A percentile compares a stretch with the other conserved stretches of the same genome.
These are phyloP conservation scores for Euphorbia schlechtendalii DNA, from an alignment of 441 rosid species.

Conservation along the genomic window DNA sequence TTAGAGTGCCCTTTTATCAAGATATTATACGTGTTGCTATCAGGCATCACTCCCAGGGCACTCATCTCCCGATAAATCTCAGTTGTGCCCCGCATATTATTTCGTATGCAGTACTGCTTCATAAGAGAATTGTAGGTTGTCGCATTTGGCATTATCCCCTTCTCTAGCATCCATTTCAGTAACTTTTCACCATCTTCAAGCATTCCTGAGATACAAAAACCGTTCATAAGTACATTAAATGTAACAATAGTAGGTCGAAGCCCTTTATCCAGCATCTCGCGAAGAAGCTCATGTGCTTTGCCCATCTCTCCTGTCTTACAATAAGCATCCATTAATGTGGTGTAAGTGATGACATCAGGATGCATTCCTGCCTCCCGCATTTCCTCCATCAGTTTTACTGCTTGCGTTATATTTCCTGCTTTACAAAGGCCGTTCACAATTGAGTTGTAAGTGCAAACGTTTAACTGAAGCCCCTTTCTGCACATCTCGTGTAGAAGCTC, in stretches of 20 bases:
- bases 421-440: constrained; percentile 80
- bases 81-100: constrained; percentile 43
- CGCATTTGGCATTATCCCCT: constrained; percentile 66
- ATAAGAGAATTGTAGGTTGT: constrained; percentile 69
- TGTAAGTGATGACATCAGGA: constrained; percentile 70
- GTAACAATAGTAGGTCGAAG: constrained; percentile 69
- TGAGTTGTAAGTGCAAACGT: constrained; percentile 64
- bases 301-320: constrained; percentile 64
- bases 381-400: constrained; percentile 63
- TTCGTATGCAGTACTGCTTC: constrained; percentile 62
- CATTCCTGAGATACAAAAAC: constrained; percentile 74
- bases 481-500: constrained; percentile 86
- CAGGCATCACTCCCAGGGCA: constrained; percentile 56
- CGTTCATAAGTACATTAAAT: constrained; percentile 86
- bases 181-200: constrained; percentile 70
- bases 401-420: constrained; percentile 56
- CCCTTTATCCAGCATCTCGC: constrained; percentile 63
- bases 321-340: constrained; percentile 77
- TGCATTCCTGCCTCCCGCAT: constrained; percentile 50
- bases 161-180: constrained; percentile 74
- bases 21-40: constrained; percentile 71
- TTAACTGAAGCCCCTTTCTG: constrained; percentile 62
- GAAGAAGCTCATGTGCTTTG: constrained; percentile 59
- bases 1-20: constrained; percentile 77
- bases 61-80: constrained; percentile 53